Evolutionary conservation across 768 basidiomycete genomes (phyloP), one percentile per base, ranked within the genome.

Genomic region (Leccinum imitatum): DNA sequence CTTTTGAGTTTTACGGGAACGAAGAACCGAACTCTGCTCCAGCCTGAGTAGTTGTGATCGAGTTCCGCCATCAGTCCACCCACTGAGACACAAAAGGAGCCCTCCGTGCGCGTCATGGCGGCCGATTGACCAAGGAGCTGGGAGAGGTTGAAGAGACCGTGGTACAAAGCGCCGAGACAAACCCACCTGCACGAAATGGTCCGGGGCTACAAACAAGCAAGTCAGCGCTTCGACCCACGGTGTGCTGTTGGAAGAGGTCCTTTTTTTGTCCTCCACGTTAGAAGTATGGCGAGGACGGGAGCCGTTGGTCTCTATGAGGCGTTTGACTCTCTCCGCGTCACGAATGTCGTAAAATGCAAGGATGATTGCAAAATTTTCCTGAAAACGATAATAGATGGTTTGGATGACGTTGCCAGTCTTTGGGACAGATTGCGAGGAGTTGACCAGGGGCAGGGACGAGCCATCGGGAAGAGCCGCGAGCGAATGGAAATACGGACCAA

Each of bases 341-440:
- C 86, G 80, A 48, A 81, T 69, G 63, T 90, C 86, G 71, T 80
- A 83, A 63, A 89, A 88, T 7, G 85, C 81, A 60, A 87, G 76
- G 50, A 88, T 73, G 47, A 82, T 73, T 7, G 86, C 86, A 39
- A 82, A 76, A 10, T 77, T 76, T 53, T 77, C 75, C 54, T 81
- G 81, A 61, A 79, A 80, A 35, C 80, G 79, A 37, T 80, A 78
- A 63, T 82, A 83, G 53, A 88, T 79, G 9, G 84, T 84, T 67
- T 86, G 84, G 58, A 89, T 79, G 52, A 71, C 69, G 37, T 69
- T 68, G 17, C 63, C 57, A 6, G 65, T 11, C 17, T 71, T 67
- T 14, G 59, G 52, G 47, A 17, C 54, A 27, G 19, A 21, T 51
- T 63, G 60, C 35, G 62, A 41, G 37, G 63, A 41, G 41, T 47